Evolutionary conservation across 495 filamentous ascomycete genomes (phyloP).

Genomic region (Hypoxylon fragiforme): DNA sequence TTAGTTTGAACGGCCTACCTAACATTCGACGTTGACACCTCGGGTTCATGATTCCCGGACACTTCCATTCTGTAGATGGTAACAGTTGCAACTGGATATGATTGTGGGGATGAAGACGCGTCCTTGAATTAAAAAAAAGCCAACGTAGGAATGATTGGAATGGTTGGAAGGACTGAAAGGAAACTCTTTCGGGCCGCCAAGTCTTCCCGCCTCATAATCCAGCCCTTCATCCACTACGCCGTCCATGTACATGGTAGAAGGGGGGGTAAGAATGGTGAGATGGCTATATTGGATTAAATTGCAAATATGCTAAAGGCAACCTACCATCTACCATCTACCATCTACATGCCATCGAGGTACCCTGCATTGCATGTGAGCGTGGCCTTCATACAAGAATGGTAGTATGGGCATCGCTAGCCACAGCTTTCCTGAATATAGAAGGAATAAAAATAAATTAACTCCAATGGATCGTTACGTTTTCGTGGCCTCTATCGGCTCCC

Average conservation of each 20-base stretch:
- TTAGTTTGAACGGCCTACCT: not conserved
- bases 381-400: no score
- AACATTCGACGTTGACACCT: slow-evolving; percentile 12
- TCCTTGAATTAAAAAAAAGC: slow-evolving; percentile 16
- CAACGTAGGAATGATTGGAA: no score
- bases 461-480: slow-evolving; percentile 37
- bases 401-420: slow-evolving; percentile 5
- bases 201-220: slow-evolving; percentile 30
- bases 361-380: slow-evolving; percentile 1
- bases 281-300: slow-evolving; percentile 32
- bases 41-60: slow-evolving; percentile 10
- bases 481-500: not conserved
- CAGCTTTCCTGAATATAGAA: slow-evolving; percentile 12
- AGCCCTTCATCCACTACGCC: slow-evolving; percentile 22
- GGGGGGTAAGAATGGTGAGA: slow-evolving; percentile 14
- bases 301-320: slow-evolving; percentile 42
- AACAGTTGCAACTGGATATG: slow-evolving; percentile 6
- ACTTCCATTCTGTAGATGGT: no score
- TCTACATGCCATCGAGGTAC: slow-evolving; percentile 12
- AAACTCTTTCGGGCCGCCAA: slow-evolving; percentile 27
- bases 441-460: slow-evolving; percentile 34
- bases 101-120: slow-evolving; percentile 25
- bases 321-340: slow-evolving; percentile 32
- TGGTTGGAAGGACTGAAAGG: no score
- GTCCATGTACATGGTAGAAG: no score